Base-by-base conservation (phyloP, 1,284 basidiomycete species). In the Moesziomyces globuligerus region DNA sequence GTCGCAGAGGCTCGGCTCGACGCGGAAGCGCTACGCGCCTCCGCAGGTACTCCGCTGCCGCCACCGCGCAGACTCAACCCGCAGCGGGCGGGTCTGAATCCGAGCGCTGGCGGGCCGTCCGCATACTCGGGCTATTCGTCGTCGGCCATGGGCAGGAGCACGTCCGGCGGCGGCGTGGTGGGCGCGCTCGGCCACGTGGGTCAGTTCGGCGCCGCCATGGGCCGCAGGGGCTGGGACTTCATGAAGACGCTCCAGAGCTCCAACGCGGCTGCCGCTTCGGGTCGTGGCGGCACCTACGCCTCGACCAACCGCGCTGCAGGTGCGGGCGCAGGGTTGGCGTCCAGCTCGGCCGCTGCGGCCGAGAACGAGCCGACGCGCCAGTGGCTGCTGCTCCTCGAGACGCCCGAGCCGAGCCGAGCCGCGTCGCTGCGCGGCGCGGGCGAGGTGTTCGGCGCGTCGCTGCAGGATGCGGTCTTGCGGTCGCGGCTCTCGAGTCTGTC, bases 151-250 rank as follows among this genome's bases (percentile, higher is more conserved):
- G 50, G 46, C 9, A 47, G 66, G 21, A 53, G 37, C 26, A 29
- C 43, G 5, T 59, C 64, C 1, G 36, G 51, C 17, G 42, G 53
- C 29, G 65, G 62, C 21, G 61, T 72, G 3, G 61, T 69, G 3
- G 51, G 56, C 17, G 64, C 69, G 7, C 36, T 72, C 6, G 74
- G 74, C 2, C 66, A 69, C 20, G 65, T 75, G 7, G 74, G 75
- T 4, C 64, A 71, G 29, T 38, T 76, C 3, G 74, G 74, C 9
- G 74, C 62, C 17, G 74, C 74, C 7, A 72, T 76, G 42, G 73
- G 75, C 17, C 55, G 60, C n/a, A 60, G 44, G 38, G 75, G 75
- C 0, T 76, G 72, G 75, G 75, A 73, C 40, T 70, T 76, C 45
- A 52, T 76, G 41, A 73, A 67, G 25, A 72, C 57, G 25, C 43